Conservation (phyloP, 257 asterid genomes). For the Echites panduratus region DNA sequence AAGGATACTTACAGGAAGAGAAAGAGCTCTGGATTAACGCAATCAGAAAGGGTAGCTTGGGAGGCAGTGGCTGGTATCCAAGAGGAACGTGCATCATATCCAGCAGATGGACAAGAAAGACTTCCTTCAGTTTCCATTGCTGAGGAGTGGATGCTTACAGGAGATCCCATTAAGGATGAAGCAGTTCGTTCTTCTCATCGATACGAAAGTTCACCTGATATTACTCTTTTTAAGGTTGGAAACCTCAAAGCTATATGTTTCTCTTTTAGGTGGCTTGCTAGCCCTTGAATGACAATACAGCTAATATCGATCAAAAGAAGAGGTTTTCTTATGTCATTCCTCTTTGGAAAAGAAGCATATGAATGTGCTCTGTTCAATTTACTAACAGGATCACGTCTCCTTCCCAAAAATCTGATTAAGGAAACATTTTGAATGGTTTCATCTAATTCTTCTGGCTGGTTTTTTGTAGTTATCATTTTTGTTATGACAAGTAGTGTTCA, state of each 20-base stretch:
- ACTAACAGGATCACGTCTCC: not conserved
- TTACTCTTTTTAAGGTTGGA: conserved; percentile 80
- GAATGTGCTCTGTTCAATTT: not conserved
- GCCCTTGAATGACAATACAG: not conserved
- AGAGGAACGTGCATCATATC: conserved; percentile 75
- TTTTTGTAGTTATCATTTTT: not conserved
- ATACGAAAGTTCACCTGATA: conserved; percentile 93
- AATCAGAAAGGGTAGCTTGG: conserved; percentile 82
- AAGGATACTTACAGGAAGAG: conserved; percentile 85
- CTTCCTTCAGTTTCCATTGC: conserved; percentile 78
- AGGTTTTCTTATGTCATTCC: not conserved
- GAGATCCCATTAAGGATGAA: conserved; percentile 76
- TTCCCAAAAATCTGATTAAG: not conserved
- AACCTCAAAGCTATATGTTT: not conserved
- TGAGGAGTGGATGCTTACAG: conserved; percentile 98
- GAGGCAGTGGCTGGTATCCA: conserved; percentile 91
- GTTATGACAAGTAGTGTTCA: not conserved
- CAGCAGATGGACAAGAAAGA: conserved; percentile 92
- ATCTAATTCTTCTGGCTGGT: not conserved
- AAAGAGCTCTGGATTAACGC: conserved; percentile 79
- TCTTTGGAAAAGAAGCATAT: not conserved
- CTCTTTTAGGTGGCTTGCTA: conserved; percentile 1
- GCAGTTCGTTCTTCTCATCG: conserved; percentile 89
- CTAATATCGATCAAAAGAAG: not conserved
- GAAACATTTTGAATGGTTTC: not conserved